Conservation (phyloP, 1,284 basidiomycete species). For the Phellinidium pouzarii region DNA sequence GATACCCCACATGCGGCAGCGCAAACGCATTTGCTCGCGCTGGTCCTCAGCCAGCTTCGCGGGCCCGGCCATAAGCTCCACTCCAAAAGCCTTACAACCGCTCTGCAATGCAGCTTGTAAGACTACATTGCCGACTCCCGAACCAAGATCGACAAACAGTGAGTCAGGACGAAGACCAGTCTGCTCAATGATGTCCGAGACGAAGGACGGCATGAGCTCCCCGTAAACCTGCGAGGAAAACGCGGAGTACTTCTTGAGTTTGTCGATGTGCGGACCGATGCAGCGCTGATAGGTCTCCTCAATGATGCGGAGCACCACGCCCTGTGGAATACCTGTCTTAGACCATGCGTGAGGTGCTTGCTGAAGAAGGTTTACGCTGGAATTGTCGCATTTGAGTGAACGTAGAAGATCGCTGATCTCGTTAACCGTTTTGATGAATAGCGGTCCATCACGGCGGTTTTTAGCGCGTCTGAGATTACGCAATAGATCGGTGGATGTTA, state of each 20-base stretch:
- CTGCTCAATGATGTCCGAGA: constrained; percentile 54
- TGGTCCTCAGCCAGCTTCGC: constrained; percentile 59
- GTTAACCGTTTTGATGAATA: constrained; percentile 55
- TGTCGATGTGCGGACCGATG: constrained; percentile 62
- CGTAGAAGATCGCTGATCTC: constrained; percentile 53
- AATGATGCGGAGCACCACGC: constrained; percentile 58
- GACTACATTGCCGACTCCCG: constrained; percentile 74
- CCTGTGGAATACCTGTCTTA: constrained; percentile 43
- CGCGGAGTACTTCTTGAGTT: constrained; percentile 60
- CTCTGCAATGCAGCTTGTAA: constrained; percentile 69
- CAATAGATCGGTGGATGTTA: constrained; percentile 36
- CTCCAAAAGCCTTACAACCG: constrained; percentile 65
- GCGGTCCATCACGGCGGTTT: constrained; percentile 54
- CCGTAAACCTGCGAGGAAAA: constrained; percentile 74
- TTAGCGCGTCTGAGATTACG: constrained; percentile 59
- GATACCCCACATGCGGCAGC: constrained; percentile 74
- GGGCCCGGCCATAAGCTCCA: constrained; percentile 57
- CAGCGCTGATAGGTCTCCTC: constrained; percentile 77
- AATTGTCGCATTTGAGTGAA: constrained; percentile 52
- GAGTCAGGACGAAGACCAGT: constrained; percentile 53
- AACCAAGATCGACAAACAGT: constrained; percentile 71
- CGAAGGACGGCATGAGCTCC: constrained; percentile 65
- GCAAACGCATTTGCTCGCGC: constrained; percentile 51
- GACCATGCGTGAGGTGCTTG: constrained; percentile 43
- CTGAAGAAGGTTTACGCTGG: constrained; percentile 43